A percentile compares a stretch with the other conserved stretches of the same genome.
Evolutionary conservation across 441 rosid species (phyloP).

Genomic region (Biscutella laevigata): DNA sequence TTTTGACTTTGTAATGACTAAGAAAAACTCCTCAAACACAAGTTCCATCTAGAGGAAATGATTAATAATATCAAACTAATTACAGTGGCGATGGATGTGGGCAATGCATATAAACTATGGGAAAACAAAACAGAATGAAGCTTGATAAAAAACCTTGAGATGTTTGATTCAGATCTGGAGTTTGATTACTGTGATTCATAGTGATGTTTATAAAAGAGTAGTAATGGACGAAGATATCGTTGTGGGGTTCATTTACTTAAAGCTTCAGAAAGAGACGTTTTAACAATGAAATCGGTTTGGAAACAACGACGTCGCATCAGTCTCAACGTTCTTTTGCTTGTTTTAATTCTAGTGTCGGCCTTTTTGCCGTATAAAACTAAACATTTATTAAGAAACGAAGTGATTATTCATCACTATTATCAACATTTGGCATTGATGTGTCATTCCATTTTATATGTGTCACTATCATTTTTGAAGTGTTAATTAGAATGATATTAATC

Average conservation of each 20-base stretch:
- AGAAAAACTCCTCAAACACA: neutral
- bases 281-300: neutral
- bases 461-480: too few relatives aligned
- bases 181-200: neutral
- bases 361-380: neutral
- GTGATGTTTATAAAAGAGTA: neutral
- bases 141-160: conserved; percentile 12
- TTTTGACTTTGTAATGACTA: neutral
- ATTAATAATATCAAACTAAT: neutral
- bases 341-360: too few relatives aligned
- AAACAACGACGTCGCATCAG: neutral
- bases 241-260: neutral
- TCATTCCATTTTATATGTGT: too few relatives aligned
- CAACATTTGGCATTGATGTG: too few relatives aligned
- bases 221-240: neutral
- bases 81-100: neutral
- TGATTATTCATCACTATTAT: too few relatives aligned
- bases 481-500: too few relatives aligned
- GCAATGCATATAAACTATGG: neutral
- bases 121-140: neutral
- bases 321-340: neutral
- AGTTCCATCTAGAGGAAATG: neutral
- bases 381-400: too few relatives aligned
- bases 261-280: conserved; percentile 18
- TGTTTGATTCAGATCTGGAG: conserved; percentile 19